phyloP scores from a whole-genome alignment of 805 yeast genomes.

The Wickerhamiella sergipiensis region DNA sequence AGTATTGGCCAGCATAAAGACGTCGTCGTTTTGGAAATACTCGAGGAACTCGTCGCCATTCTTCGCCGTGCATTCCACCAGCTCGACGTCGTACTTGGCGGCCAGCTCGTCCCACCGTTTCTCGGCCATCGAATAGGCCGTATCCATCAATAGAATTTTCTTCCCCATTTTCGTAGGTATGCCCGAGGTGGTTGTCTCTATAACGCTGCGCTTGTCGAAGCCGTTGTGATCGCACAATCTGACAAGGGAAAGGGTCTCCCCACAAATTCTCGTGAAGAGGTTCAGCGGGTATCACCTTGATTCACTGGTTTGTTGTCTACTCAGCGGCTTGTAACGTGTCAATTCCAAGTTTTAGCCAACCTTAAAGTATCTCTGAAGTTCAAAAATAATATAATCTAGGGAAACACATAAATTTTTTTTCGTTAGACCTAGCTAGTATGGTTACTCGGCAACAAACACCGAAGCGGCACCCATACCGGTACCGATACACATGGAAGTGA shows the following conservation, averaged over 20 bases:
- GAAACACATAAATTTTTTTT: not conserved
- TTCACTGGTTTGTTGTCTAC: no score
- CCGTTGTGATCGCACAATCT: no score
- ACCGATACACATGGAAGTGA: conserved; percentile 94
- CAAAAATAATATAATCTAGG: not conserved
- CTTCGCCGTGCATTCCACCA: conserved; percentile 28
- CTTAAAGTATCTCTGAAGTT: no score
- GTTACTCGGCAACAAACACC: conserved; percentile 54
- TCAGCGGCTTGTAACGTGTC: no score
- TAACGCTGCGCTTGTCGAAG: no score
- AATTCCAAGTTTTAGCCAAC: no score
- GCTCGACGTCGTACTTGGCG: conserved; percentile 30
- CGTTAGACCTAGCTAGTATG: conserved; percentile 20
- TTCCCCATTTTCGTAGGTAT: not conserved
- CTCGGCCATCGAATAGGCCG: not conserved
- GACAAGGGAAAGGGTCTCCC: not conserved
- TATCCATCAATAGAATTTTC: not conserved
- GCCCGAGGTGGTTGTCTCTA: no score
- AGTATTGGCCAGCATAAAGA: conserved; percentile 31
- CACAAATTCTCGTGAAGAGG: no score
- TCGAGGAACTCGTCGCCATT: conserved; percentile 30
- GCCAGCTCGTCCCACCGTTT: conserved; percentile 40
- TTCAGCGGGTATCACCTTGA: no score
- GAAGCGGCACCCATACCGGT: conserved; percentile 99
- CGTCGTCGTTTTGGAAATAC: conserved; percentile 26